Conservation (phyloP, 192 early-diverging fungal species). For the Dimargaris cristalligena region DNA sequence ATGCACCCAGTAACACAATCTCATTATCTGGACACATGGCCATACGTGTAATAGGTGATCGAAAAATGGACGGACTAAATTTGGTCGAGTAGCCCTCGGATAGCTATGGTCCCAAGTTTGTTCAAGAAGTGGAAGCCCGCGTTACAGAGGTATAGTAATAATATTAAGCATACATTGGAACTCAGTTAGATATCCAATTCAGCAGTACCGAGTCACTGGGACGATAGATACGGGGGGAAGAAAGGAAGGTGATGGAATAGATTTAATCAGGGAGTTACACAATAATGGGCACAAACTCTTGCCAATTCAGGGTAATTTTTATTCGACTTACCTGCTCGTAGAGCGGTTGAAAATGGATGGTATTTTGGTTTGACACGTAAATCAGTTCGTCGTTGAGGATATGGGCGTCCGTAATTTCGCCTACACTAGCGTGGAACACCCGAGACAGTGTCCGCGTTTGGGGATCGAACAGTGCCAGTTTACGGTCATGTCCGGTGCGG, state of each 20-base stretch:
- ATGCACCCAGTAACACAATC: conserved; percentile 1
- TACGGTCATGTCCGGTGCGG: not conserved
- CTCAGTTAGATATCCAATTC: not conserved
- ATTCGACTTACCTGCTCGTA: conserved; percentile 2
- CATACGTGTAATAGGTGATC: not conserved
- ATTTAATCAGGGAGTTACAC: no score
- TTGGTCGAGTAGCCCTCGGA: conserved; percentile 10
- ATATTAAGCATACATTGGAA: not conserved
- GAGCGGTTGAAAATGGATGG: conserved; percentile 5
- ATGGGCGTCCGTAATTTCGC: conserved; percentile 5
- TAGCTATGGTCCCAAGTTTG: not conserved
- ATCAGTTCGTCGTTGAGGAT: conserved; percentile 6
- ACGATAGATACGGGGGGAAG: not conserved
- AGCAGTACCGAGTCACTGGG: not conserved
- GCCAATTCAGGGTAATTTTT: not conserved
- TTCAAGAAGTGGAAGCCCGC: not conserved
- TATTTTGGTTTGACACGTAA: conserved; percentile 9
- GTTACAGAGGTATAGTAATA: not conserved
- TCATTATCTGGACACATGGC: conserved; percentile 5
- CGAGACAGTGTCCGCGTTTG: not conserved
- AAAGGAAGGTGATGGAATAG: no score
- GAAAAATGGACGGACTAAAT: not conserved
- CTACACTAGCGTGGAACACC: not conserved
- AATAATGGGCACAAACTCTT: no score
- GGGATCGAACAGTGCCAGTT: not conserved